These are phyloP conservation scores for Apiospora arundinis DNA, from an alignment of 2,329 filamentous ascomycete species.

Conservation along the genomic window DNA sequence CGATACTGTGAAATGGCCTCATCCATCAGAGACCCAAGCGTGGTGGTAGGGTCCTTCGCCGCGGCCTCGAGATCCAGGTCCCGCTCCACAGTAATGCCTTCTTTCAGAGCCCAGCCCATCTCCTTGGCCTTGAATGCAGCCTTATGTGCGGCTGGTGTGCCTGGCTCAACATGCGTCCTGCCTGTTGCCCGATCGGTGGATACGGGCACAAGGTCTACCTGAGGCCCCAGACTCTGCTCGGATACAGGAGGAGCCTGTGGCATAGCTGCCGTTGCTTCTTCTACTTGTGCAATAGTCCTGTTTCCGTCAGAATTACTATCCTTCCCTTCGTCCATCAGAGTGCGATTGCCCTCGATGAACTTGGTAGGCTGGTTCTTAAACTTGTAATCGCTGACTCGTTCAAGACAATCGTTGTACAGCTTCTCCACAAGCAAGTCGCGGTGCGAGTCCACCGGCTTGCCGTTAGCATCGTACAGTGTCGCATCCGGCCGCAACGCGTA, in stretches of 20 bases:
- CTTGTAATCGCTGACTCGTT: conserved; percentile 89
- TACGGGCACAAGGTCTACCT: conserved; percentile 65
- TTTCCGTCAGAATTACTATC: conserved; percentile 75
- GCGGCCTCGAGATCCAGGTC: conserved; percentile 75
- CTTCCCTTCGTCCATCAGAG: conserved; percentile 80
- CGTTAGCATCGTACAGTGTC: conserved; percentile 87
- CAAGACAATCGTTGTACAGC: conserved; percentile 92
- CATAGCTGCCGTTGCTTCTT: conserved; percentile 71
- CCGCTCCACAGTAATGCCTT: conserved; percentile 65
- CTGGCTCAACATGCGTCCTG: conserved; percentile 73
- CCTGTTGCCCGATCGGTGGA: conserved; percentile 75
- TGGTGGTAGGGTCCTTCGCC: conserved; percentile 70
- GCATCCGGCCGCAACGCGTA: conserved; percentile 81
- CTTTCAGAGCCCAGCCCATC: conserved; percentile 83
- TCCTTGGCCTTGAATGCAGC: conserved; percentile 78
- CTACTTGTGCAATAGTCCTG: conserved; percentile 74
- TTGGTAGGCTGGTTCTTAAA: conserved; percentile 74
- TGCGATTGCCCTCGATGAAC: conserved; percentile 81
- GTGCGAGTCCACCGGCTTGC: conserved; percentile 76
- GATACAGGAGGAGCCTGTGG: conserved; percentile 60
- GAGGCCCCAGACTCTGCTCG: conserved; percentile 59
- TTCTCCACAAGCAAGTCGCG: conserved; percentile 87
- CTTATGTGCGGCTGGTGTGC: conserved; percentile 70
- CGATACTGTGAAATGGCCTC: conserved; percentile 90
- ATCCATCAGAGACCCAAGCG: conserved; percentile 89